Base-by-base conservation (phyloP, 345 rosid genomes). In the Eucalyptus erythrocorys region DNA sequence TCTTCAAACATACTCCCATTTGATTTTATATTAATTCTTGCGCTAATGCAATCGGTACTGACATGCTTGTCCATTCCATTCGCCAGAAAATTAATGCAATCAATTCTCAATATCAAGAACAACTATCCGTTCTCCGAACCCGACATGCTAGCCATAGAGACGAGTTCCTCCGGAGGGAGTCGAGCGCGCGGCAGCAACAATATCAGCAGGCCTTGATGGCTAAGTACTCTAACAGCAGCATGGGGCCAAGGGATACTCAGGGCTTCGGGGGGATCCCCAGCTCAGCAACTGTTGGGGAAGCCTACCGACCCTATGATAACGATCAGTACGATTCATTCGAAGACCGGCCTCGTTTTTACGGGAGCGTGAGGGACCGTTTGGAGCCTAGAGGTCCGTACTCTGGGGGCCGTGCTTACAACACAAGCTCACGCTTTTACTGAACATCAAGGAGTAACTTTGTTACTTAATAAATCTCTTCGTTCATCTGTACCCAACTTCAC, bases 1-100 rank as follows among this genome's bases (percentile, higher is more conserved):
- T 76, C 47, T 76, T 76, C 24, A 37, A 40, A 76, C 47, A 40
- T 37, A 21, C 15, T 40, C 8, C 3, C 8, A 21, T 76, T 37
- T 71, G 55, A 47, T 85, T 50, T 50, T 50, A 40, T 10, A n/a
- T 43, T 47, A n/a, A 55, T 86, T 49, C 43, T 22, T 22, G 22
- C 30, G 8, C 53, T 66, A 8, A 45, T 5, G 32, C 13, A 86
- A 30, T 51, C 17, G 59, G 40, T 2, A 11, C 42, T 30, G 12
- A 15, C 17, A 32, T 34, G 61, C 81, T 34, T 42, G 64, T 85
- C 19, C 32, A 40, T 42, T 88, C 85, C 27, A 5, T 87, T 50
- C 76, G 91, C 68, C 96, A 97, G 99, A 97, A 93, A 91, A 89
- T 97, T 92, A 95, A 92, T 88, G 90, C 94, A 49, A 96, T 97